A percentile compares a stretch with the other conserved stretches of the same genome.
phyloP scores from a whole-genome alignment of 2,329 filamentous ascomycete genomes.

The Penicillium concentricum region DNA sequence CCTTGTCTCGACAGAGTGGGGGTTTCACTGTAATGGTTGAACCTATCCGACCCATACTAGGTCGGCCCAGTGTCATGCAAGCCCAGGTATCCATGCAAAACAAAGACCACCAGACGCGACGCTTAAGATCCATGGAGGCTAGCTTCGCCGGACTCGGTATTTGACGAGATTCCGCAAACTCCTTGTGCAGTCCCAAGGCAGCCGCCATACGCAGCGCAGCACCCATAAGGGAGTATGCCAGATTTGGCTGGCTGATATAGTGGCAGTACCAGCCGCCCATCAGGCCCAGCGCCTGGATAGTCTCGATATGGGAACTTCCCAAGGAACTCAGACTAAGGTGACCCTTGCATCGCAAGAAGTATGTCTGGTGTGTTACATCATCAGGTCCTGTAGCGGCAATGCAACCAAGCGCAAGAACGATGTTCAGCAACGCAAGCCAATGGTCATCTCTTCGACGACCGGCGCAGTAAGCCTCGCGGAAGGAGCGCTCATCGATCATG shows the following conservation, averaged over 20 bases:
- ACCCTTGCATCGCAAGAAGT: constrained; percentile 67
- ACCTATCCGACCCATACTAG: constrained; percentile 67
- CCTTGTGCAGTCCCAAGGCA: constrained; percentile 68
- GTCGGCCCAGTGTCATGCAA: constrained; percentile 67
- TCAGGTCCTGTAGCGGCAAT: constrained; percentile 63
- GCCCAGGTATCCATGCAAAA: constrained; percentile 75
- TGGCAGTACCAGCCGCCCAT: constrained; percentile 76
- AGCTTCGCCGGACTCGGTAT: constrained; percentile 47
- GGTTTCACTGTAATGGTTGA: constrained; percentile 65
- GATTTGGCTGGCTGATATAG: constrained; percentile 74
- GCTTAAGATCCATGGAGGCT: constrained; percentile 59
- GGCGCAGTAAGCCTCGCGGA: constrained; percentile 64
- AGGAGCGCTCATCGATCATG: constrained; percentile 69
- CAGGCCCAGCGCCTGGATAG: constrained; percentile 67
- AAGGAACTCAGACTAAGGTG: constrained; percentile 67
- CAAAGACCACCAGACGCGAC: constrained; percentile 72
- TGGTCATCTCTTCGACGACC: constrained; percentile 64
- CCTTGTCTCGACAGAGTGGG: constrained; percentile 53
- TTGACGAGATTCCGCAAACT: constrained; percentile 51
- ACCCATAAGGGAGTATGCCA: constrained; percentile 71
- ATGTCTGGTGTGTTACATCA: constrained; percentile 67
- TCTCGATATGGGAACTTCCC: constrained; percentile 70
- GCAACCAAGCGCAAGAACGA: constrained; percentile 73
- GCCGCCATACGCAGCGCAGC: constrained; percentile 73
- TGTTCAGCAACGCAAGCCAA: constrained; percentile 72